These are phyloP conservation scores for Terana coerulea DNA, from an alignment of 768 basidiomycete genomes.

Conservation along the genomic window DNA sequence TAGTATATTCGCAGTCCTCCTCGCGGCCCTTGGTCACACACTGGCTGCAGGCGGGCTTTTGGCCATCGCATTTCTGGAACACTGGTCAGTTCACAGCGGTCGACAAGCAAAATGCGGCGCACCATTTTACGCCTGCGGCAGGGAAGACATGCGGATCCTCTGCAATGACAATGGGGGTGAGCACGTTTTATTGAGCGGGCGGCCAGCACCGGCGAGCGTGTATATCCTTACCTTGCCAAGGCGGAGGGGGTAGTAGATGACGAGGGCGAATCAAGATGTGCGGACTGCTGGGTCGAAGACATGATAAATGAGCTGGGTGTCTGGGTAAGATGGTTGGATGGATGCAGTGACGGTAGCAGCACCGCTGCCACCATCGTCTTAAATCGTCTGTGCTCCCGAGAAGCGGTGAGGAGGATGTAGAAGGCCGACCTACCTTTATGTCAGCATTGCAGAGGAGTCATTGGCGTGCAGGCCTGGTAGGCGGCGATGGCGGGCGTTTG, in stretches of 20 bases:
- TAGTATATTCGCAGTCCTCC: constrained; percentile 70
- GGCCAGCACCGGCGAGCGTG: background rate
- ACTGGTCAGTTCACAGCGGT: background rate
- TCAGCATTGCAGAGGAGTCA: background rate
- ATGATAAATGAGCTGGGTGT: background rate
- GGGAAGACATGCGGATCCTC: constrained; percentile 22
- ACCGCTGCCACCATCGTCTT: background rate
- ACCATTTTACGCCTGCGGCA: constrained; percentile 24
- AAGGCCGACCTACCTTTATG: background rate
- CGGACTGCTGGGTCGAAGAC: background rate
- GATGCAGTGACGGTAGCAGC: background rate
- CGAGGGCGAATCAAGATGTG: too few species aligned
- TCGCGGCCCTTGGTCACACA: constrained; percentile 45
- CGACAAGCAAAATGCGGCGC: background rate
- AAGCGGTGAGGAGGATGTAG: background rate
- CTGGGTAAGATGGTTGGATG: background rate
- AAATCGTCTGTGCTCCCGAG: background rate
- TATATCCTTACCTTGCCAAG: constrained; percentile 1
- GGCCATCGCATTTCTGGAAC: constrained; percentile 66
- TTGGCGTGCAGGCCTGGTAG: background rate
- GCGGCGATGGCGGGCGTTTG: too few species aligned
- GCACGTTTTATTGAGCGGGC: background rate
- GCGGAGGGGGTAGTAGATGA: background rate
- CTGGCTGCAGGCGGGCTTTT: constrained; percentile 60
- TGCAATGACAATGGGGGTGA: background rate